These are phyloP conservation scores for Aspergillus unguis DNA, from an alignment of 2,329 filamentous ascomycete genomes.

Conservation along the genomic window DNA sequence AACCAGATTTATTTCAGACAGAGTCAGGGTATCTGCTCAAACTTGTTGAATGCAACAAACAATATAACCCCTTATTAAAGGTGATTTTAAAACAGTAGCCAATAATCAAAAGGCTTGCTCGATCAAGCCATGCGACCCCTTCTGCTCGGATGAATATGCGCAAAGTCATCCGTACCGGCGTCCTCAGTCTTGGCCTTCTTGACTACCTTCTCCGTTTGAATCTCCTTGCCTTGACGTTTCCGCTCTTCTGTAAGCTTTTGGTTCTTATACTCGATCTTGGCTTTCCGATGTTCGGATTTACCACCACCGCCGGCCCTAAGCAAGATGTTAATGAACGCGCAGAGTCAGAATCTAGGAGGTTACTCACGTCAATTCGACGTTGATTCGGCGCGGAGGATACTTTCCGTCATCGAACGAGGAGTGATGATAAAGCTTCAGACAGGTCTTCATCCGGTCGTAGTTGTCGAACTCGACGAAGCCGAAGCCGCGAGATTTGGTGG, in stretches of 20 bases:
- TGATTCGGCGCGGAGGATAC: constrained; percentile 68
- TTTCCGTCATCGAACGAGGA: constrained; percentile 64
- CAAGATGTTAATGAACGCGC: not conserved
- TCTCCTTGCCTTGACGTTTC: constrained; percentile 50
- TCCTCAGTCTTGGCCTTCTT: constrained; percentile 25
- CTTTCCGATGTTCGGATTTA: constrained; percentile 67
- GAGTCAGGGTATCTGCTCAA: constrained; percentile 6
- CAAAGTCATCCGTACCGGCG: constrained; percentile 26
- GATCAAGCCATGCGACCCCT: constrained; percentile 30
- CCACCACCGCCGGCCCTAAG: constrained; percentile 74
- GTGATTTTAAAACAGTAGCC: not conserved
- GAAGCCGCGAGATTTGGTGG: constrained; percentile 67
- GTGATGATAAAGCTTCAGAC: constrained; percentile 87
- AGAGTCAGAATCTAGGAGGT: not conserved
- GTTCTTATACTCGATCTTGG: constrained; percentile 84
- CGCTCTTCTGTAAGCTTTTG: constrained; percentile 72
- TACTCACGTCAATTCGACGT: constrained; percentile 82
- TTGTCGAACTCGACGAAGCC: constrained; percentile 87
- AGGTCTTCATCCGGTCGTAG: constrained; percentile 89
- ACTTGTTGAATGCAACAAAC: constrained; percentile 1
- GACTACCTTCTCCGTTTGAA: constrained; percentile 42
- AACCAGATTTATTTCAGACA: not conserved
- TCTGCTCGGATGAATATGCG: constrained; percentile 46
- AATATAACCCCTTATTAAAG: not conserved
- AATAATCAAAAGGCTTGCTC: not conserved